Evolutionary conservation across 2,329 filamentous ascomycete species (phyloP), one percentile per base, ranked within the genome.

Genomic region (Metarhizium humberi): DNA sequence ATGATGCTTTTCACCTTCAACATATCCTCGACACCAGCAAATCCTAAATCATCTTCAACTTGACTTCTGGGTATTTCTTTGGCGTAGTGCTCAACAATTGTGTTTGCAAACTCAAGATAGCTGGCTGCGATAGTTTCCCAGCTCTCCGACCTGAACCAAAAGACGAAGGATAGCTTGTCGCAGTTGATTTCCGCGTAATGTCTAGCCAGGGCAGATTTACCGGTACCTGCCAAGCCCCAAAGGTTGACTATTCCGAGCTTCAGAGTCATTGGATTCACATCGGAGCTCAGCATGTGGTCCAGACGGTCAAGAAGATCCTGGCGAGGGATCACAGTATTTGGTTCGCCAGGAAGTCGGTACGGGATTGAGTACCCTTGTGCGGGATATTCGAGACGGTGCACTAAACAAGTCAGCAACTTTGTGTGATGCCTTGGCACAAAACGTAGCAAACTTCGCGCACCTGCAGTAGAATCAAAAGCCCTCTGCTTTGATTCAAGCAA

Each of bases 61-160:
- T 59, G 55, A 11, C 38, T 32, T 20, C 58, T 53, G 30, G 59
- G 46, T 20, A 52, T 50, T 10, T 59, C 48, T n/a, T 52, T 56
- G 18, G 63, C 58, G 45, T 66, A 65, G 45, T 63, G 57, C 7
- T 54, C 20, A 3, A 65, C 57, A 6, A 66, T 40, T 6, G 49
- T 53, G 30, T 57, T 57, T 51, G 62, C 64, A 51, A 66, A 60
- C 32, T 64, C 57, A 6, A 66, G 53, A 43, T 64, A 66, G 56
- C 64, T 65, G 11, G 62, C 57, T 32, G 61, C 59, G 18, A 59
- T 59, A 1, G 63, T 66, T 55, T 65, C 59, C 62, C 64, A 62
- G 50, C 63, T 65, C 38, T 63, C 63, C 2, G 63, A 58, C 52
- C 59, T 60, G 14, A 66, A 56, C 63, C 64, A 66, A 47, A 64